Percentiles rank a stretch among this genome's conserved stretches.
Conservation (phyloP, 2,329 filamentous ascomycete genomes). For the Colletotrichum coccodes region DNA sequence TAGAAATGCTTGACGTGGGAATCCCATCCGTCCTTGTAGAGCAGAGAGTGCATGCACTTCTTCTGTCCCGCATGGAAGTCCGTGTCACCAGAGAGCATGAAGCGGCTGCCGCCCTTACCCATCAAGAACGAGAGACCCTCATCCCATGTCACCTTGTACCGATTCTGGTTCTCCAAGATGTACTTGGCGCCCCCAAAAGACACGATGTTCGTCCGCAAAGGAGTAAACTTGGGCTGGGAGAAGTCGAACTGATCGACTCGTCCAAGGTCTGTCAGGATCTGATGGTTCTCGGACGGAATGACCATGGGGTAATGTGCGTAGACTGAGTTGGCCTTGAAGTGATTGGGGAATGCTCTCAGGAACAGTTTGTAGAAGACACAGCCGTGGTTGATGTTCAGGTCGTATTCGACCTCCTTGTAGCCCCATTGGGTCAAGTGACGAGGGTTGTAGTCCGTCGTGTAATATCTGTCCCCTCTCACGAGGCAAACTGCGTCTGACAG, state of each 20-base stretch:
- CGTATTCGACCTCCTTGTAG: conserved; percentile 78
- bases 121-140: conserved; percentile 72
- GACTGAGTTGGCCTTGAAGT: conserved; percentile 81
- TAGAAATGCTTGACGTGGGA: conserved; percentile 75
- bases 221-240: conserved; percentile 64
- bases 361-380: conserved; percentile 89
- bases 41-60: conserved; percentile 63
- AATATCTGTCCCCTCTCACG: conserved; percentile 81
- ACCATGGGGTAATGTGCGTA: conserved; percentile 84
- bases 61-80: conserved; percentile 60
- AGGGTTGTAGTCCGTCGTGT: conserved; percentile 81
- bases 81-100: conserved; percentile 65
- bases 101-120: conserved; percentile 61
- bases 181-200: conserved; percentile 71
- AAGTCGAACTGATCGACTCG: conserved; percentile 78
- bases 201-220: conserved; percentile 63
- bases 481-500: conserved; percentile 83
- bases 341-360: conserved; percentile 80
- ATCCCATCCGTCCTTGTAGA: conserved; percentile 72
- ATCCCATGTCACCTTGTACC: conserved; percentile 74
- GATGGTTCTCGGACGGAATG: conserved; percentile 76
- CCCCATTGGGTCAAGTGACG: conserved; percentile 86
- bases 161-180: conserved; percentile 68
- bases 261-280: conserved; percentile 75
- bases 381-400: conserved; percentile 80